Evolutionary conservation across 139 green algal species (phyloP), one percentile per base, ranked within the genome.

Genomic region (Haematococcus lacustris): DNA sequence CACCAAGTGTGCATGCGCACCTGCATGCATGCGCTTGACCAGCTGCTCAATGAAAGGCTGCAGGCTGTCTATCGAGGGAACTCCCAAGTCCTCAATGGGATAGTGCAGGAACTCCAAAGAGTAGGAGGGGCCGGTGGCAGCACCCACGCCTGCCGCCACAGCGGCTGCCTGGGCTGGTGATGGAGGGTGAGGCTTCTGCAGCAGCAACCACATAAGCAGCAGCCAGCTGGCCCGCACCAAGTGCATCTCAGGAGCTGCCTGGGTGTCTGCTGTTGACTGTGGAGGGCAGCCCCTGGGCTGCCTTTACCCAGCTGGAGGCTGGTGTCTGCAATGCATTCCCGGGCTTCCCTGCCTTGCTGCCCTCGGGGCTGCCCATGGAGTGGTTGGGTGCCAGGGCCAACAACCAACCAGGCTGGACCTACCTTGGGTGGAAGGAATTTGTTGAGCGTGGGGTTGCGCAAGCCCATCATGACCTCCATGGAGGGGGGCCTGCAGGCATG

Each of bases 31-130:
- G 30, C 67, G 67, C 2, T 38, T 30, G 23, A 78, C 38, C 17
- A 82, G 71, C 32, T 80, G 40, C 4, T 76, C 37, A 23, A 80
- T 39, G 32, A 72, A 40, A 30, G 67, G 28, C 2, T 65, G 43
- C 43, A 72, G 41, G 17, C n/a, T 47, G 3, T 38, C 30, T 50
- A 30, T 3, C 5, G 17, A 47, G 25, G 88, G 86, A n/a, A 92
- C 39, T 50, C 78, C 74, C 51, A 94, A 76, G 77, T 94, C 89
- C 5, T 73, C 71, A 33, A 94, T 90, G 25, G 88, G 88, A 73
- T 66, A 76, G 68, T 37, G 40, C 25, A n/a, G 47, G 13, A 13
- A 57, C 47, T 57, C 13, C 21, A 13, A 57, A 57, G 47, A 21
- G 47, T 57, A 13, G 13, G 13, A 57, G 47, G 21, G 13, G 13